Conservation (phyloP, 257 asterid species). For the Solanum peruvianum region DNA sequence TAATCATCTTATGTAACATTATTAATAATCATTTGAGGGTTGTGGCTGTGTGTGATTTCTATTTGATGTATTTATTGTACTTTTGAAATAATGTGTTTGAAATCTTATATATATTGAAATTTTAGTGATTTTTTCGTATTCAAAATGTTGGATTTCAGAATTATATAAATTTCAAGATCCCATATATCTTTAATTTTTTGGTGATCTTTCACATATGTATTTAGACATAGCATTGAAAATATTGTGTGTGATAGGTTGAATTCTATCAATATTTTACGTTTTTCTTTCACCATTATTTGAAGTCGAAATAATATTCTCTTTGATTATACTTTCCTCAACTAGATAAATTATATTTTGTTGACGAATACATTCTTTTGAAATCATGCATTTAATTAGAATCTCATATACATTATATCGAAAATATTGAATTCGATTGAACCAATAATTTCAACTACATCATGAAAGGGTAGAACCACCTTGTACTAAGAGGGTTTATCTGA, state of each 20-base stretch:
- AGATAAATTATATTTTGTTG: neutral
- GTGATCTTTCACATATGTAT: neutral
- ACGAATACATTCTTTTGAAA: neutral
- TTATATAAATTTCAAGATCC: neutral
- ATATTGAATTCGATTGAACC: neutral
- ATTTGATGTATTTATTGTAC: neutral
- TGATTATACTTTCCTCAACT: neutral
- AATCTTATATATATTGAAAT: neutral
- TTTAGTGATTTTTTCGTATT: neutral
- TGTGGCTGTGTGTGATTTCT: neutral
- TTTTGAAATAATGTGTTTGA: neutral
- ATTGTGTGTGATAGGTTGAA: neutral
- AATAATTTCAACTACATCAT: neutral
- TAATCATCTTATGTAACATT: neutral
- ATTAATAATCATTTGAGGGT: neutral
- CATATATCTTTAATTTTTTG: neutral
- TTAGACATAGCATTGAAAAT: neutral
- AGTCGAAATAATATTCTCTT: neutral
- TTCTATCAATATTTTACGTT: neutral
- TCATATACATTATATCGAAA: neutral
- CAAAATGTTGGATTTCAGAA: neutral
- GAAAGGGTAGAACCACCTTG: rapidly evolving
- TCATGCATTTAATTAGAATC: neutral
- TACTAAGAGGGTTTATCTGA: no score
- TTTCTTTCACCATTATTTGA: neutral